phyloP scores from a whole-genome alignment of 2,329 filamentous ascomycete species.

The Scytalidium lignicola region DNA sequence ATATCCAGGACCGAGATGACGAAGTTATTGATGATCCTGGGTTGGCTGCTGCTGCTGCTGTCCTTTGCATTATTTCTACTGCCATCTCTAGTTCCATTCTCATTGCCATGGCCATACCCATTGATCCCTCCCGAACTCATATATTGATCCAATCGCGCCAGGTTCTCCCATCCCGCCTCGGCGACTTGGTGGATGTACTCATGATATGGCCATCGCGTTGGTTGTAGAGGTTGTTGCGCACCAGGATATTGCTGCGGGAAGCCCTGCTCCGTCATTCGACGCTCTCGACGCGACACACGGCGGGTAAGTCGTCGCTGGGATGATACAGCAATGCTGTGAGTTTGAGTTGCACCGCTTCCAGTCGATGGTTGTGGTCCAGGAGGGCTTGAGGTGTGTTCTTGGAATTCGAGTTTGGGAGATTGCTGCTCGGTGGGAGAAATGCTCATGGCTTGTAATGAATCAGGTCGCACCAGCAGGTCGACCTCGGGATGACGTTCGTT shows the following conservation, averaged over 20 bases:
- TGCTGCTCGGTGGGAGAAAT: too few species aligned
- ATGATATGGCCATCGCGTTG: constrained; percentile 13
- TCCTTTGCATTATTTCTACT: too few species aligned
- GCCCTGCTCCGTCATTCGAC: background rate
- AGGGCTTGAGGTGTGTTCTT: background rate
- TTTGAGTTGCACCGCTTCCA: background rate
- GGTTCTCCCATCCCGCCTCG: constrained; percentile 23
- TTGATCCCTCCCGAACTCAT: too few species aligned
- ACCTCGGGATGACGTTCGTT: too few species aligned
- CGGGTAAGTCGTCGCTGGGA: background rate
- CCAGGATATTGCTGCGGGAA: background rate
- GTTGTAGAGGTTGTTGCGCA: background rate
- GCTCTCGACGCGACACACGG: background rate
- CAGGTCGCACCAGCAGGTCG: too few species aligned
- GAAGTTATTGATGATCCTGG: constrained; percentile 12
- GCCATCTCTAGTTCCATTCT: constrained; percentile 5
- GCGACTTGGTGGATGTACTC: constrained; percentile 21
- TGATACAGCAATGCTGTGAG: background rate
- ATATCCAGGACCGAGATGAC: constrained; percentile 23
- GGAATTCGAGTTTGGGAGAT: too few species aligned
- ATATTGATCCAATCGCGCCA: constrained; percentile 19
- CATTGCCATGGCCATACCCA: background rate
- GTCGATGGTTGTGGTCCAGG: background rate
- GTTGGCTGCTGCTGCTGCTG: background rate
- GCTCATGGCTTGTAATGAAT: too few species aligned